These are phyloP conservation scores for Castanea sativa DNA, from an alignment of 306 rosid species.

Conservation along the genomic window DNA sequence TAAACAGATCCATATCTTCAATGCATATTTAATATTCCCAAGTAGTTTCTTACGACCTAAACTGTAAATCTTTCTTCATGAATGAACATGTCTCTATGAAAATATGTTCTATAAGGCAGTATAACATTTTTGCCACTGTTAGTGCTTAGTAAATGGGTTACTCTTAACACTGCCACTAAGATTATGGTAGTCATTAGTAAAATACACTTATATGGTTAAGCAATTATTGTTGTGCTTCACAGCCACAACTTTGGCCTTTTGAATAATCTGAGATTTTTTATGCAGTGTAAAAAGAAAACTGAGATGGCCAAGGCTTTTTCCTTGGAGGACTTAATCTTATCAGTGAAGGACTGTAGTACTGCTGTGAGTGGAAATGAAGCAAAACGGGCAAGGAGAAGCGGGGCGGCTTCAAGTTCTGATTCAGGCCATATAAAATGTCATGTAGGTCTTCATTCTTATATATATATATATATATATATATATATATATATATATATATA, in stretches of 20 bases:
- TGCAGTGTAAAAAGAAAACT: conserved; percentile 57
- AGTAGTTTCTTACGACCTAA: background rate
- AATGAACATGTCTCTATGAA: background rate
- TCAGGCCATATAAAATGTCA: conserved; percentile 41
- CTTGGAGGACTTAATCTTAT: conserved; percentile 52
- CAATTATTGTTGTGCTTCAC: background rate
- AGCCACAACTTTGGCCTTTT: conserved; percentile 7
- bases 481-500: too few species aligned
- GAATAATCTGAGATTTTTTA: conserved; percentile 27
- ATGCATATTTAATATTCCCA: background rate
- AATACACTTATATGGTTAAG: conserved; percentile 13
- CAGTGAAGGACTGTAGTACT: conserved; percentile 31
- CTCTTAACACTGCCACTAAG: background rate
- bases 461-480: too few species aligned
- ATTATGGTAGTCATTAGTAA: conserved; percentile 14
- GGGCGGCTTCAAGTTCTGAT: conserved; percentile 44
- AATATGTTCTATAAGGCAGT: background rate
- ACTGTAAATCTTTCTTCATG: background rate
- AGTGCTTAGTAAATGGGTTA: background rate
- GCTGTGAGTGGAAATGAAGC: conserved; percentile 38
- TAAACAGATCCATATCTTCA: background rate
- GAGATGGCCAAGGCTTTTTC: conserved; percentile 41
- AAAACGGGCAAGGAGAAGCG: conserved; percentile 47
- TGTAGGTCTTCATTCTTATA: conserved; percentile 41
- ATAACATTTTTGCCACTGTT: background rate